A percentile compares a stretch with the other conserved stretches of the same genome.
These are phyloP conservation scores for Hibiscus mutabilis DNA, from an alignment of 345 rosid species.

Conservation along the genomic window DNA sequence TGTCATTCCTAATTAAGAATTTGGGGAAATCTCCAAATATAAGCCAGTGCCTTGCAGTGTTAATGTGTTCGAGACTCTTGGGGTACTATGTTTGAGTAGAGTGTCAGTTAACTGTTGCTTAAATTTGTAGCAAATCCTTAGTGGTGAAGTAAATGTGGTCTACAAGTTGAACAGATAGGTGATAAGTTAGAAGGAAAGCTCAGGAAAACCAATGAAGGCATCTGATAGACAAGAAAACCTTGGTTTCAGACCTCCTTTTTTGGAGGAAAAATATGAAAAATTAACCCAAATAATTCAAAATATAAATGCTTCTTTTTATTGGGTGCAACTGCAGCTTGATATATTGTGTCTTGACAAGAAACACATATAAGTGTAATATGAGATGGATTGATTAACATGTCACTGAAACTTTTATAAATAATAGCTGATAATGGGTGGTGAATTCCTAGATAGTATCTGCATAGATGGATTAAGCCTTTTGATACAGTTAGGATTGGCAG, in stretches of 20 bases:
- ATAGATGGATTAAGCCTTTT: neutral
- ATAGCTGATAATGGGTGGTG: neutral
- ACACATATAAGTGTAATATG: neutral
- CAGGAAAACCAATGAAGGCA: neutral
- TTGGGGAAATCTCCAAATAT: neutral
- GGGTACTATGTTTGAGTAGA: neutral
- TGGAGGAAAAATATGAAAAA: neutral
- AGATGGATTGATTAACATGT: neutral
- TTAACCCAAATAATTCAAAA: neutral
- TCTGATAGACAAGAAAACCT: neutral
- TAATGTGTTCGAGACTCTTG: neutral
- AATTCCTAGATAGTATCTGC: neutral
- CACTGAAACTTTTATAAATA: neutral
- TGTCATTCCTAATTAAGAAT: neutral
- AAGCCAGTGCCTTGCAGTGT: neutral
- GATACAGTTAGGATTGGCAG: neutral
- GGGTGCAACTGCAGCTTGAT: neutral
- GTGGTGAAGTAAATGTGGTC: neutral
- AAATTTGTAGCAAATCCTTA: neutral
- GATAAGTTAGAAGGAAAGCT: neutral
- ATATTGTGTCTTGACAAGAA: neutral
- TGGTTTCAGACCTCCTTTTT: neutral
- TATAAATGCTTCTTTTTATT: neutral
- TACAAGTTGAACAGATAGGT: slow-evolving; percentile 3
- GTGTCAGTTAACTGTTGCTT: neutral